Conservation (phyloP, 78 protist genomes). For the Dictyostelium brefeldianum region DNA sequence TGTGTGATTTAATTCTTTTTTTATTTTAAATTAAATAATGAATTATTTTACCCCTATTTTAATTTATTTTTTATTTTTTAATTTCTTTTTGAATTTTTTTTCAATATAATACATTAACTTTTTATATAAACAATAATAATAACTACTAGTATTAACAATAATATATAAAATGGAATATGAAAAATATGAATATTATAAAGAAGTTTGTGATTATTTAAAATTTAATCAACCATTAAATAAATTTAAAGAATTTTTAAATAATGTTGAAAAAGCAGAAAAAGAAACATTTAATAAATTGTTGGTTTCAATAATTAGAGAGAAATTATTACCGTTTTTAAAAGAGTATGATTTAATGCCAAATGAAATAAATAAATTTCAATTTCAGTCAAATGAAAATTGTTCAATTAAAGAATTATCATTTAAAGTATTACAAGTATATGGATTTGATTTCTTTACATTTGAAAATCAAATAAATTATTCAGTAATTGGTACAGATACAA, state of each 20-base stretch:
- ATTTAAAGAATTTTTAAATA: neutral
- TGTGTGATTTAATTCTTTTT: too few relatives aligned
- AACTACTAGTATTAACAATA: too few relatives aligned
- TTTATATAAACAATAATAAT: too few relatives aligned
- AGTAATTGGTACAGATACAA: neutral
- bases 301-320: slow-evolving; percentile 28
- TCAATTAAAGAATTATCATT: neutral
- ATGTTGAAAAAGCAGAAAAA: slow-evolving; percentile 1
- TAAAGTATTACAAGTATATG: neutral
- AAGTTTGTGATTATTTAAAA: neutral
- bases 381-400: neutral
- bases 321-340: neutral
- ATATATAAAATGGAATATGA: neutral
- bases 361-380: neutral
- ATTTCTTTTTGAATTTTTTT: too few relatives aligned
- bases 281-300: slow-evolving; percentile 23
- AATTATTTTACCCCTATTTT: too few relatives aligned
- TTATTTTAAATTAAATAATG: too few relatives aligned
- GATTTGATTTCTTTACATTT: slow-evolving; percentile 29
- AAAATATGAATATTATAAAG: neutral
- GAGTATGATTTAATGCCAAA: neutral
- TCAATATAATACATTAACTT: too few relatives aligned
- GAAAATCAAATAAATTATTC: neutral
- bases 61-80: too few relatives aligned
- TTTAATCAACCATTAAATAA: neutral